Conservation (phyloP, 441 rosid genomes). For the Adansonia madagascariensis region DNA sequence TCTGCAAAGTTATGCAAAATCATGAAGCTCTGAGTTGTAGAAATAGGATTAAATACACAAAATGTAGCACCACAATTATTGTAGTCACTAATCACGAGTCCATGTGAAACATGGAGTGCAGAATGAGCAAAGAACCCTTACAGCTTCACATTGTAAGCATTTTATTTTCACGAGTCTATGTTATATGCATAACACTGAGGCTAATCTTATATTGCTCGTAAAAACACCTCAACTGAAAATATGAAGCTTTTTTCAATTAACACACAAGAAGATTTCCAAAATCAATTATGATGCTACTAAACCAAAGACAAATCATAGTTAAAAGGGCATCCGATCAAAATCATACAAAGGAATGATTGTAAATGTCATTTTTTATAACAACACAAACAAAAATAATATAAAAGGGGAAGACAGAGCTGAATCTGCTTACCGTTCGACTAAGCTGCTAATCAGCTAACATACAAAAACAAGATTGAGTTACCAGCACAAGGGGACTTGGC, state of each 20-base stretch:
- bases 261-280: neutral
- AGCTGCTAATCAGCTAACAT: neutral
- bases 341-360: neutral
- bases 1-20: conserved; percentile 58
- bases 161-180: neutral
- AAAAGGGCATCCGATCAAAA: neutral
- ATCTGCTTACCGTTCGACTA: neutral
- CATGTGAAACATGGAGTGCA: neutral
- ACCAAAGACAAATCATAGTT: conserved; percentile 1
- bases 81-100: neutral
- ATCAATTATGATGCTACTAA: neutral
- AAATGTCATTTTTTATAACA: neutral
- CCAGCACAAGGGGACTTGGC: neutral
- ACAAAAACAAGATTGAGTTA: neutral
- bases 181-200: neutral
- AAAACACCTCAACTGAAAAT: neutral
- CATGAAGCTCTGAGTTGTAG: conserved; percentile 28
- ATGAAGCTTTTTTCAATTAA: neutral
- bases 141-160: neutral
- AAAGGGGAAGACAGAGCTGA: neutral
- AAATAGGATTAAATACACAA: conserved; percentile 21
- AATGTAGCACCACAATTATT: neutral
- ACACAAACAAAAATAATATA: neutral
- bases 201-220: neutral
- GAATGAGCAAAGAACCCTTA: neutral